These are phyloP conservation scores for Pseudozyma pruni DNA, from an alignment of 1,284 basidiomycete genomes.

Conservation along the genomic window DNA sequence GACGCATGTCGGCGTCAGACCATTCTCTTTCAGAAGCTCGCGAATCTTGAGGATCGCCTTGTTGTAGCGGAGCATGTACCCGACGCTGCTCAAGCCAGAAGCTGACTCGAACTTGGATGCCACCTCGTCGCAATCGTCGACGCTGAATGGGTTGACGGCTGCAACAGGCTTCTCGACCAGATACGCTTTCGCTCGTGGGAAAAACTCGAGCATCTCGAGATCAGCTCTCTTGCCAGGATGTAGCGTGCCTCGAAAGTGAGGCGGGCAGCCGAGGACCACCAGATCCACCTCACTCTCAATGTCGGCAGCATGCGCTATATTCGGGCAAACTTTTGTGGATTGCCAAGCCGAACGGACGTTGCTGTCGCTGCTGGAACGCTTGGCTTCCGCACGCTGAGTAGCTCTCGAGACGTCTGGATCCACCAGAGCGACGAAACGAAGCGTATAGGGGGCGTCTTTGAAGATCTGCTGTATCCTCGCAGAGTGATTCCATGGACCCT, in stretches of 20 bases:
- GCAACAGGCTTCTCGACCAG: slow-evolving; percentile 64
- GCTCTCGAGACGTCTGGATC: slow-evolving; percentile 48
- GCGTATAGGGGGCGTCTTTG: slow-evolving; percentile 6
- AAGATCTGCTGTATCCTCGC: slow-evolving; percentile 20
- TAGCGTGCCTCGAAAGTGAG: slow-evolving; percentile 36
- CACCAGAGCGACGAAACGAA: slow-evolving; percentile 51
- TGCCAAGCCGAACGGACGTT: slow-evolving; percentile 12
- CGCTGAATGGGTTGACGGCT: slow-evolving; percentile 38
- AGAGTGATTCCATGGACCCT: slow-evolving; percentile 50
- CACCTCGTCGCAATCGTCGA: slow-evolving; percentile 23
- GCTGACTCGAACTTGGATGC: slow-evolving; percentile 17
- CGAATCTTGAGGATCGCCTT: slow-evolving; percentile 31
- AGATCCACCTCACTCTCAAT: slow-evolving; percentile 27
- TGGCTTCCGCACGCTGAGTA: slow-evolving; percentile 27
- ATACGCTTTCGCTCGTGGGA: slow-evolving; percentile 28
- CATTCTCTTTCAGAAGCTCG: slow-evolving; percentile 16
- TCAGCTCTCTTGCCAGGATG: slow-evolving; percentile 26
- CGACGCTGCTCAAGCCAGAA: slow-evolving; percentile 40
- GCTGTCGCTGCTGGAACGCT: slow-evolving; percentile 1
- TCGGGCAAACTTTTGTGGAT: slow-evolving; percentile 5
- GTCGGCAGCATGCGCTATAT: slow-evolving; percentile 8
- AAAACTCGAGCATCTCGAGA: slow-evolving; percentile 17
- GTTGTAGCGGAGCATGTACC: slow-evolving; percentile 52
- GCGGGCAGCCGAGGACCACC: slow-evolving; percentile 40
- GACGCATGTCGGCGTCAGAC: slow-evolving; percentile 32